Percentiles rank a stretch among this genome's conserved stretches.
These are phyloP conservation scores for Yamadazyma songkhlaensis DNA, from an alignment of 1,139 yeast genomes.

Conservation along the genomic window DNA sequence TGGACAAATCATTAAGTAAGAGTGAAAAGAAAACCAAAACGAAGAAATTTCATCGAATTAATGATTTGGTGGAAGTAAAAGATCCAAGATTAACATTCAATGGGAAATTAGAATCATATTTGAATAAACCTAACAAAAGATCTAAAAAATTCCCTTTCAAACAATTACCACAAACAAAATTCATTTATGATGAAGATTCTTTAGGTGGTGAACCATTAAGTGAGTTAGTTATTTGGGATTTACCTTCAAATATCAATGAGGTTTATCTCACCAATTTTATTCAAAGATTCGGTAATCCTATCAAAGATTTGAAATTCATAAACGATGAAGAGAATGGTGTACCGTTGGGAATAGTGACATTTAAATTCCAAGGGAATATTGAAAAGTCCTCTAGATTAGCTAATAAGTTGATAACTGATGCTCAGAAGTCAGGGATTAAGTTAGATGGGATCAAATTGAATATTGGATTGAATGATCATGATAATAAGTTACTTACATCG, in stretches of 20 bases:
- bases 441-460: conserved; percentile 40
- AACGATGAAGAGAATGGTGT: conserved; percentile 77
- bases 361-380: conserved; percentile 59
- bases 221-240: conserved; percentile 68
- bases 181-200: conserved; percentile 64
- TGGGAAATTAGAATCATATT: conserved; percentile 26
- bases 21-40: conserved; percentile 34
- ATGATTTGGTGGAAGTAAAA: conserved; percentile 32
- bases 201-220: conserved; percentile 74
- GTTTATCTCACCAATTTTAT: conserved; percentile 50
- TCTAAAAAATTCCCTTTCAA: conserved; percentile 45
- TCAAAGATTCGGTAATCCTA: conserved; percentile 56
- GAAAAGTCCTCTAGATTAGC: conserved; percentile 53
- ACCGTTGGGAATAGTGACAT: conserved; percentile 71
- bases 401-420: conserved; percentile 26
- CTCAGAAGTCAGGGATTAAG: conserved; percentile 28
- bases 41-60: conserved; percentile 37
- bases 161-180: conserved; percentile 52
- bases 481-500: conserved; percentile 26
- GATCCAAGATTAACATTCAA: conserved; percentile 36
- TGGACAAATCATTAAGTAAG: conserved; percentile 25
- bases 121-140: conserved; percentile 40
- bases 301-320: conserved; percentile 53
- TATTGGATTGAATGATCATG: conserved; percentile 38
- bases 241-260: conserved; percentile 49